phyloP scores from a whole-genome alignment of 768 basidiomycete genomes.

The Rhodotorula toruloides region DNA sequence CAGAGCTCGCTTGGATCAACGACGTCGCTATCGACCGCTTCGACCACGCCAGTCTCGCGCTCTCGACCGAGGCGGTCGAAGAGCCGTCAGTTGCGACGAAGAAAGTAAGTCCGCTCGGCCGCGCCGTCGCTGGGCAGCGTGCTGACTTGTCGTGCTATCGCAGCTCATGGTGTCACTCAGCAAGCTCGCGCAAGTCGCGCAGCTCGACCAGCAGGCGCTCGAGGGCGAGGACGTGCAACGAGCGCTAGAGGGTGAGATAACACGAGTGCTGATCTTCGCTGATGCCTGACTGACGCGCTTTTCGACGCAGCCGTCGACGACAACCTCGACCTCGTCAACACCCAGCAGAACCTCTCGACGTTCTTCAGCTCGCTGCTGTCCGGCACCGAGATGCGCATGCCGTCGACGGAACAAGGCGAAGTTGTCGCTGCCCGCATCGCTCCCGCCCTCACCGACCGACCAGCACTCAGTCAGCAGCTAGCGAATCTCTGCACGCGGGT shows the following conservation, averaged over 20 bases:
- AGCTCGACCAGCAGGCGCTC: conserved; percentile 51
- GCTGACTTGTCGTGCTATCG: not conserved
- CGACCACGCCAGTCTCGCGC: conserved; percentile 59
- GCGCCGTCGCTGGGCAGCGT: not conserved
- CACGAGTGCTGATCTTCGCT: too few species aligned
- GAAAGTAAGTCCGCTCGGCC: conserved; percentile 58
- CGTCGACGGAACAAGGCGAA: too few species aligned
- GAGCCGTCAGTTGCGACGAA: conserved; percentile 64
- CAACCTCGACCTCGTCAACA: conserved; percentile 75
- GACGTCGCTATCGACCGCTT: conserved; percentile 67
- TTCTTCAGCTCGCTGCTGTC: too few species aligned
- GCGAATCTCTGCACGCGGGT: conserved; percentile 63
- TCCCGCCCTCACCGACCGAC: too few species aligned
- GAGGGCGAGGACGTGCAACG: conserved; percentile 51
- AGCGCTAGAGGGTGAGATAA: too few species aligned
- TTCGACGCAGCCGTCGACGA: conserved; percentile 91
- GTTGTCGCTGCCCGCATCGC: too few species aligned
- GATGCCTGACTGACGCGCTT: not conserved
- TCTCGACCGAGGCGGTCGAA: conserved; percentile 59
- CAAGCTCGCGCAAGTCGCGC: conserved; percentile 76
- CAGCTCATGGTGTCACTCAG: conserved; percentile 87
- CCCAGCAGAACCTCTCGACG: too few species aligned
- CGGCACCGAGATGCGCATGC: too few species aligned
- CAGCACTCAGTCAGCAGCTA: too few species aligned
- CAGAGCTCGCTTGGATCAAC: conserved; percentile 67